Percentiles rank a stretch among this genome's conserved stretches.
These are phyloP conservation scores for Colletotrichum tropicale DNA, from an alignment of 2,329 filamentous ascomycete genomes.

Conservation along the genomic window DNA sequence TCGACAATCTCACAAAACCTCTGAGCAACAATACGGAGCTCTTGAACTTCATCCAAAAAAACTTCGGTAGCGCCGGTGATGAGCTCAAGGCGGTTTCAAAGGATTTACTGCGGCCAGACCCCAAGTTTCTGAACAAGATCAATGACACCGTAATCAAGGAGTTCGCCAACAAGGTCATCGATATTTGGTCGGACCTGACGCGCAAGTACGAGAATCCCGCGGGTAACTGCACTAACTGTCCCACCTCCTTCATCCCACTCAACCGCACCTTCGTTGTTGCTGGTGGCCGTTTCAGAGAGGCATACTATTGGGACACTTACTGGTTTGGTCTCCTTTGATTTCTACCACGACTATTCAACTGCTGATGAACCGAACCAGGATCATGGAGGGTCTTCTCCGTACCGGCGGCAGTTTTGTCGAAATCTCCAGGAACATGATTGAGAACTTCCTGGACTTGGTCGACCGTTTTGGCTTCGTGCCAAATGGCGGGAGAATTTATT, in stretches of 20 bases:
- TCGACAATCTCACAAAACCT: slow-evolving; percentile 62
- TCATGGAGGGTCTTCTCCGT: slow-evolving; percentile 67
- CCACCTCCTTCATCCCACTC: slow-evolving; percentile 68
- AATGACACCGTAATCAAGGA: slow-evolving; percentile 62
- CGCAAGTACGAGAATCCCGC: slow-evolving; percentile 57
- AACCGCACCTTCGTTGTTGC: slow-evolving; percentile 74
- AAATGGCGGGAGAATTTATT: slow-evolving; percentile 71
- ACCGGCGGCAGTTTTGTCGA: slow-evolving; percentile 67
- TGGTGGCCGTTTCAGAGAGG: slow-evolving; percentile 72
- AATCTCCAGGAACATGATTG: slow-evolving; percentile 70
- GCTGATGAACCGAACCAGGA: slow-evolving; percentile 36
- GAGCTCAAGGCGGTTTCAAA: slow-evolving; percentile 62
- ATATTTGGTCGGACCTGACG: slow-evolving; percentile 73
- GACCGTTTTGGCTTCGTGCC: slow-evolving; percentile 70
- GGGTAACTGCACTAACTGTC: slow-evolving; percentile 62
- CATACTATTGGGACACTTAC: slow-evolving; percentile 75
- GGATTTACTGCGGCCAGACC: slow-evolving; percentile 57
- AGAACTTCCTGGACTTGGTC: slow-evolving; percentile 72
- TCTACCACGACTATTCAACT: slow-evolving; percentile 28
- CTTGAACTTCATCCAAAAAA: slow-evolving; percentile 62
- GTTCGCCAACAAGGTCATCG: slow-evolving; percentile 68
- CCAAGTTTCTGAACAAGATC: slow-evolving; percentile 62
- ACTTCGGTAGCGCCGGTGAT: slow-evolving; percentile 68
- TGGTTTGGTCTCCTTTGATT: neutral
- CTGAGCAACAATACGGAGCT: slow-evolving; percentile 68